Evolutionary conservation across 2,329 filamentous ascomycete genomes (phyloP), one percentile per base, ranked within the genome.

Genomic region (Parafenestella ontariensis): DNA sequence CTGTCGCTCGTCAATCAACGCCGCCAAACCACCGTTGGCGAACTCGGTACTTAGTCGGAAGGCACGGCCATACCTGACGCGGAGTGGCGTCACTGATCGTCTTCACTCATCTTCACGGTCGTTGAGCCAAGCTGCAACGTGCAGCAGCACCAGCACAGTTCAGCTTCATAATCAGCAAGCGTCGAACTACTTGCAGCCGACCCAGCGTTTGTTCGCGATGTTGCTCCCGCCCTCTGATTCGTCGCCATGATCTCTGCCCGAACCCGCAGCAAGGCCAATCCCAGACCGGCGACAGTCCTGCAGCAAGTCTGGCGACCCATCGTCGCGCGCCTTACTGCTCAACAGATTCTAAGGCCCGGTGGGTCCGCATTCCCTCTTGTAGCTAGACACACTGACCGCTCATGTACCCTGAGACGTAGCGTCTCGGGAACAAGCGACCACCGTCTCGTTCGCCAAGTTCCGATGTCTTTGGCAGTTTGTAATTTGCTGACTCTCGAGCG

Each of bases 221-320:
- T n/a, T n/a, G n/a, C n/a, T n/a, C n/a, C n/a, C 15, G 28, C 23
- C n/a, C 9, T 36, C 33, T 24, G 37, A 40, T 39, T 39, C 36
- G 36, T 39, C 28, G 11, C 28, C 28, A 31, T 13, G 7, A 39
- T 10, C 18, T 20, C 34, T 18, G 9, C 36, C 23, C 36, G 17
- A 39, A 34, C 24, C 29, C 6, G 40, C 29, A 45, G 23, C 20
- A 20, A 29, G 41, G 49, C 21, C 11, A 21, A 26, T 49, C 49
- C 49, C 31, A 39, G 45, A 10, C 11, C 20, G 37, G 43, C 44
- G 33, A 42, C 39, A 41, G 51, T 46, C 44, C 52, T 52, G 51
- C 6, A 68, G 66, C 37, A 68, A 46, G 59, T 68, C 39, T 62
- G 56, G 61, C 66, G 61, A 69, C 57, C 52, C 43, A 39, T 23